Evolutionary conservation across 495 filamentous ascomycete genomes (phyloP).

Genomic region (Amorphotheca resinae): DNA sequence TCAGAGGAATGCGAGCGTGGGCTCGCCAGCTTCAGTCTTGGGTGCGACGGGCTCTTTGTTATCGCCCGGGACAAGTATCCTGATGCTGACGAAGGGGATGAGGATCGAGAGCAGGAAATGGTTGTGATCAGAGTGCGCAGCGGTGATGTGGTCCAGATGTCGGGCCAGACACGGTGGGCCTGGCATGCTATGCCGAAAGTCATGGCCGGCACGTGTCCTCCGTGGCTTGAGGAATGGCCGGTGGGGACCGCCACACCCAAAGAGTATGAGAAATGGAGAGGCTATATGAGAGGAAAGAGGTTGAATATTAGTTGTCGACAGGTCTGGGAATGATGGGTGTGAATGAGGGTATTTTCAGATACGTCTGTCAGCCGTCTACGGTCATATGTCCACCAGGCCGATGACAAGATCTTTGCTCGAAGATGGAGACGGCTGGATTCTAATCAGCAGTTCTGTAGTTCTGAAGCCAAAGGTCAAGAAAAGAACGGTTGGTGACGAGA

Average conservation of each 20-base stretch:
- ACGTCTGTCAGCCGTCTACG: too few relatives aligned
- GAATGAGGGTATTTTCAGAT: too few relatives aligned
- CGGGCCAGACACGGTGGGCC: constrained; percentile 61
- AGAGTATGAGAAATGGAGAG: constrained; percentile 50
- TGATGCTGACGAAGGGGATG: constrained; percentile 33
- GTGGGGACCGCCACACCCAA: constrained; percentile 14
- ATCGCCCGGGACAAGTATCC: constrained; percentile 35
- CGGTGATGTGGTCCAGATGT: constrained; percentile 79
- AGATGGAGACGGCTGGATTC: too few relatives aligned
- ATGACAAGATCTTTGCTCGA: too few relatives aligned
- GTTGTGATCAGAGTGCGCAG: constrained; percentile 50
- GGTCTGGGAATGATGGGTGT: constrained; percentile 45
- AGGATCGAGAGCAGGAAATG: constrained; percentile 29
- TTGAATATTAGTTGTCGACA: constrained; percentile 88
- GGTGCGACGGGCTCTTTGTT: constrained; percentile 80
- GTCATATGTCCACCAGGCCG: too few relatives aligned
- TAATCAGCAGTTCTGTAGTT: too few relatives aligned
- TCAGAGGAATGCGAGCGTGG: constrained; percentile 64
- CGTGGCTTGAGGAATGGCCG: constrained; percentile 67
- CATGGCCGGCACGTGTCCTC: constrained; percentile 62
- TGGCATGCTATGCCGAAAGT: constrained; percentile 93
- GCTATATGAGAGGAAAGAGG: constrained; percentile 75
- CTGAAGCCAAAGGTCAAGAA: too few relatives aligned
- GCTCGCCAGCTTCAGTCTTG: constrained; percentile 71
- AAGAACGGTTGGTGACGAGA: too few relatives aligned